phyloP scores from a whole-genome alignment of 1,284 basidiomycete genomes.

The Apiotrichum siamense region DNA sequence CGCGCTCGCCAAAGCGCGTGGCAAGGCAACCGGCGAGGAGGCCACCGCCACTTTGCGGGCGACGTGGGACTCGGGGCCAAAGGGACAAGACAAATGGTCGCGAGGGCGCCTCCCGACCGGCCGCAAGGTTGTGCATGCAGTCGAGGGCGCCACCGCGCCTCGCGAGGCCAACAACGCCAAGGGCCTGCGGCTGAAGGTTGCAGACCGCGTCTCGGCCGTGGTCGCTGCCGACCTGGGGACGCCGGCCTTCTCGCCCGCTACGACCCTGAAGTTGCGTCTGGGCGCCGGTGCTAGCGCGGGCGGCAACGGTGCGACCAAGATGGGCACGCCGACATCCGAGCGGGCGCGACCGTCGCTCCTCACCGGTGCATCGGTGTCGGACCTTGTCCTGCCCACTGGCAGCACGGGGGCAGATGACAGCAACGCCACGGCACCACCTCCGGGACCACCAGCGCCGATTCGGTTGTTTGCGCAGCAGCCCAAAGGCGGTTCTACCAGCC shows the following conservation, averaged over 20 bases:
- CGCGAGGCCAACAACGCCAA: conserved; percentile 16
- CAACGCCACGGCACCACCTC: background rate
- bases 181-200: conserved; percentile 12
- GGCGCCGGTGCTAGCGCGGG: too few species aligned
- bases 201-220: conserved; percentile 1
- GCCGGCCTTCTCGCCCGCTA: conserved; percentile 2
- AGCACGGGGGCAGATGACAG: too few species aligned
- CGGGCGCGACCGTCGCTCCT: background rate
- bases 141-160: conserved; percentile 26
- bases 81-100: conserved; percentile 29
- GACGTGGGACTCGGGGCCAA: conserved; percentile 38
- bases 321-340: background rate
- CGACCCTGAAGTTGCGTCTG: conserved; percentile 10
- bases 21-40: conserved; percentile 26
- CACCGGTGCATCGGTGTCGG: too few species aligned
- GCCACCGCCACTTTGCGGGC: conserved; percentile 21
- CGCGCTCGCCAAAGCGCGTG: conserved; percentile 29
- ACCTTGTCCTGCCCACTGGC: too few species aligned
- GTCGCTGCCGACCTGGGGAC: background rate
- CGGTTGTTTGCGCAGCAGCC: background rate
- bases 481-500: background rate
- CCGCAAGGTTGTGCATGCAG: conserved; percentile 30
- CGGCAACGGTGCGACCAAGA: conserved; percentile 6
- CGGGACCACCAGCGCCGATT: background rate
- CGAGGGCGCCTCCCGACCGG: conserved; percentile 30